Evolutionary conservation across 2,329 filamentous ascomycete species (phyloP).

Genomic region (Metarhizium anisopliae): DNA sequence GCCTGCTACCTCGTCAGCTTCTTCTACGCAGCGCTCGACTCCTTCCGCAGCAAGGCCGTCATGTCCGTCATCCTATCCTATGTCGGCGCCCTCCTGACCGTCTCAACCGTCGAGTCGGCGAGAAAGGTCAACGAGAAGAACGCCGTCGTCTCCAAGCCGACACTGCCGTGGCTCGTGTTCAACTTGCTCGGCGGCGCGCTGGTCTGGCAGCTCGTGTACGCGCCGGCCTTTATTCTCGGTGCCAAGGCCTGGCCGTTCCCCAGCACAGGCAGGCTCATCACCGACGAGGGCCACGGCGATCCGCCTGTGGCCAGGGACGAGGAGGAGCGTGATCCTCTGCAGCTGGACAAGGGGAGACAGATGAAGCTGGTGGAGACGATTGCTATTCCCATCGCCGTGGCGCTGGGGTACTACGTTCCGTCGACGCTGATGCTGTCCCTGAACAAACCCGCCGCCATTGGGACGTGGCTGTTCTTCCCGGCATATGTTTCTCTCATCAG

Average conservation of each 20-base stretch:
- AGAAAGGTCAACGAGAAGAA: slow-evolving; percentile 30
- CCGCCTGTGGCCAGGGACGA: not conserved
- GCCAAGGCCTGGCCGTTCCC: slow-evolving; percentile 23
- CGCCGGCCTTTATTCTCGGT: slow-evolving; percentile 39
- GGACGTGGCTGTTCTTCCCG: slow-evolving; percentile 44
- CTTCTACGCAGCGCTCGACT: slow-evolving; percentile 34
- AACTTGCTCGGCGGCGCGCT: slow-evolving; percentile 39
- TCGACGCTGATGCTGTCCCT: slow-evolving; percentile 36
- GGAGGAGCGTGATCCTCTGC: not conserved
- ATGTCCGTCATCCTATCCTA: slow-evolving; percentile 35
- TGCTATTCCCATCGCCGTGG: slow-evolving; percentile 42
- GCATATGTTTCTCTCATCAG: slow-evolving; percentile 37
- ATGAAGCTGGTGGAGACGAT: slow-evolving; percentile 44
- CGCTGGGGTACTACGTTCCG: slow-evolving; percentile 37
- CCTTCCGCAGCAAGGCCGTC: slow-evolving; percentile 29
- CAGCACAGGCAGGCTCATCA: not conserved
- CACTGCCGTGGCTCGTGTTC: slow-evolving; percentile 36
- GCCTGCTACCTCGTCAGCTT: slow-evolving; percentile 42
- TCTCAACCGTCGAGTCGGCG: slow-evolving; percentile 40
- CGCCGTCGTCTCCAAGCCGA: slow-evolving; percentile 27
- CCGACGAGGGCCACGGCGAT: slow-evolving; percentile 16
- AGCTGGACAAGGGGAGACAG: slow-evolving; percentile 1
- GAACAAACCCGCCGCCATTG: slow-evolving; percentile 26
- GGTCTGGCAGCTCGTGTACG: slow-evolving; percentile 42
- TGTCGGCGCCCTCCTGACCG: slow-evolving; percentile 37